Conservation (phyloP, 257 asterid species). For the Plectranthus barbatus region DNA sequence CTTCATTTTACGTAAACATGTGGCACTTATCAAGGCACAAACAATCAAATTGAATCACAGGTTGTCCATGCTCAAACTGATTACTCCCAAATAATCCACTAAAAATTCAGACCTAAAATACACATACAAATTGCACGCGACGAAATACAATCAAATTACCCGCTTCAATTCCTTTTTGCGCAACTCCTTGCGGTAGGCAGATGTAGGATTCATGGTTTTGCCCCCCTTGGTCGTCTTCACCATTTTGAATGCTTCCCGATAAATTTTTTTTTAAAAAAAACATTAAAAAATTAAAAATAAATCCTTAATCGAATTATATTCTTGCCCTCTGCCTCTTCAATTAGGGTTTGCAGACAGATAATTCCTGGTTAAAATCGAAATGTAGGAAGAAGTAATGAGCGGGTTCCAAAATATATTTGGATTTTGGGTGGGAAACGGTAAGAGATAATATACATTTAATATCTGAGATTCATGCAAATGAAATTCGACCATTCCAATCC, state of each 20-base stretch:
- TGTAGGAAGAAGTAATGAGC: not conserved
- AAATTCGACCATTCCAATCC: no score
- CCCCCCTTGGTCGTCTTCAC: conserved; percentile 99
- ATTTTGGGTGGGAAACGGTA: no score
- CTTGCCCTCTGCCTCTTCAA: conserved; percentile 1
- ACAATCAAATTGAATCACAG: not conserved
- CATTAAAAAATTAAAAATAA: not conserved
- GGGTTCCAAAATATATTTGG: not conserved
- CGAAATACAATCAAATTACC: conserved; percentile 26
- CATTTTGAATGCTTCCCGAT: conserved; percentile 24
- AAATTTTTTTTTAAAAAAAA: no score
- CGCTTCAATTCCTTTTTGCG: conserved; percentile 90
- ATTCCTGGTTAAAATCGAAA: conserved; percentile 1
- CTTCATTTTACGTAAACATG: not conserved
- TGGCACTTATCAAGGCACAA: not conserved
- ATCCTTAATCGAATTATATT: not conserved
- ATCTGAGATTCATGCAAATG: no score
- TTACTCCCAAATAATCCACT: not conserved
- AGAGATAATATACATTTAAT: no score
- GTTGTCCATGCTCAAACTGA: not conserved
- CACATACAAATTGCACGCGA: not conserved
- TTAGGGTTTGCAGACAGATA: not conserved
- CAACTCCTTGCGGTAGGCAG: conserved; percentile 86
- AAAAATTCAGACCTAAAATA: not conserved
- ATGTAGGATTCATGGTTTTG: conserved; percentile 99